Percentiles rank a stretch among this genome's conserved stretches.
Conservation (phyloP, 345 rosid species). For the Arabidopsis thaliana region DNA sequence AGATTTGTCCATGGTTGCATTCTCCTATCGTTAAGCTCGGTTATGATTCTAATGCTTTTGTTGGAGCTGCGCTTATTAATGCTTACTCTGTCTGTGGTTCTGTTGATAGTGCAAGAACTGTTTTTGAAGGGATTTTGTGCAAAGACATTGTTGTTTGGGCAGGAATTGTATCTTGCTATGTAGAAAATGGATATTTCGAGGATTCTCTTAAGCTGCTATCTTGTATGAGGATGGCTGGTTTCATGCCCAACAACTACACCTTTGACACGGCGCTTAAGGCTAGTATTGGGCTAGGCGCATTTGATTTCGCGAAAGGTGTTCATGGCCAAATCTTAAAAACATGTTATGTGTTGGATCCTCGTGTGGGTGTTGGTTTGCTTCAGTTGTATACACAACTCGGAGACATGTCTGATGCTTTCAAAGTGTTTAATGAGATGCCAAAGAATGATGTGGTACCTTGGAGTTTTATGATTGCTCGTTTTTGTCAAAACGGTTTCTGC, state of each 20-base stretch:
- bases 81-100: constrained; percentile 65
- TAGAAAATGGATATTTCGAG: constrained; percentile 65
- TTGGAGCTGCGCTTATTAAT: constrained; percentile 81
- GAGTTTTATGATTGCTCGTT: constrained; percentile 90
- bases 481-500: constrained; percentile 65
- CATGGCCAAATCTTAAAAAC: constrained; percentile 75
- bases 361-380: constrained; percentile 72
- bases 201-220: constrained; percentile 59
- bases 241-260: constrained; percentile 67
- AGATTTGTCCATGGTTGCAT: constrained; percentile 58
- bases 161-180: constrained; percentile 73
- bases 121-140: constrained; percentile 62
- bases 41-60: constrained; percentile 60
- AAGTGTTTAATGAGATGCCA: constrained; percentile 75
- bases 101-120: constrained; percentile 58
- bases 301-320: constrained; percentile 58
- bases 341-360: constrained; percentile 57
- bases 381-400: constrained; percentile 65
- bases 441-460: constrained; percentile 76
- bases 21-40: constrained; percentile 79
- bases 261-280: constrained; percentile 75
- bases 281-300: constrained; percentile 61
- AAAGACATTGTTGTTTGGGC: constrained; percentile 91
- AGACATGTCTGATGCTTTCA: constrained; percentile 52
- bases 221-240: constrained; percentile 65